Conservation (phyloP, 768 basidiomycete genomes). For the Pleurotus platypus region DNA sequence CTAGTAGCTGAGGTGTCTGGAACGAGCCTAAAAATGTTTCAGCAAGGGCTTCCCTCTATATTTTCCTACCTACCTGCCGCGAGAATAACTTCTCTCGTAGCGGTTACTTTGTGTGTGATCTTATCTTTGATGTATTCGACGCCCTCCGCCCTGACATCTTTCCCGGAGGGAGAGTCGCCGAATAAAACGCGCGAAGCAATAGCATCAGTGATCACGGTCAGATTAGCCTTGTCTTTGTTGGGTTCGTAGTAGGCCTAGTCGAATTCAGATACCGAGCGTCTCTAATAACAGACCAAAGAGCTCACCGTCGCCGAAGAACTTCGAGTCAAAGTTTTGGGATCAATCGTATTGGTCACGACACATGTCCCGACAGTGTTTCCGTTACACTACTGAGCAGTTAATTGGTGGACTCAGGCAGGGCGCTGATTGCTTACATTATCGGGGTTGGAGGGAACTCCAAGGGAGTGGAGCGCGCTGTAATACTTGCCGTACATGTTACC, state of each 20-base stretch:
- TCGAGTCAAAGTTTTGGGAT: not conserved
- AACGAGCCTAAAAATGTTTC: constrained; percentile 15
- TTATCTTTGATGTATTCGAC: constrained; percentile 18
- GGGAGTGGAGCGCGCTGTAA: not conserved
- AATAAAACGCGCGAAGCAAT: constrained; percentile 19
- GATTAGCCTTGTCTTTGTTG: constrained; percentile 33
- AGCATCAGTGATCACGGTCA: constrained; percentile 19
- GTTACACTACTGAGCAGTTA: not conserved
- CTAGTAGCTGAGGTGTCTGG: constrained; percentile 26
- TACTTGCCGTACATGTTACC: not conserved
- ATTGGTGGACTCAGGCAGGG: not conserved
- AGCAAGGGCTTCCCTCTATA: not conserved
- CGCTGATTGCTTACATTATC: constrained; percentile 1
- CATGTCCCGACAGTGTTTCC: constrained; percentile 3
- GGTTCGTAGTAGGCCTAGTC: constrained; percentile 49
- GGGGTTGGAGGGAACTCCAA: not conserved
- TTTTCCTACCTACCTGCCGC: constrained; percentile 27
- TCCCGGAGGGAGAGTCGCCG: not conserved
- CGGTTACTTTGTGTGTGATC: constrained; percentile 13
- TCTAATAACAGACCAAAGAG: not conserved
- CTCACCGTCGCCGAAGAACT: constrained; percentile 3
- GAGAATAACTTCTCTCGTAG: constrained; percentile 42
- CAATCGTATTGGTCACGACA: not conserved
- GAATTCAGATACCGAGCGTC: not conserved
- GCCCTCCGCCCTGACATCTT: constrained; percentile 12